phyloP scores from a whole-genome alignment of 768 basidiomycete species.

The Pluteus cervinus region DNA sequence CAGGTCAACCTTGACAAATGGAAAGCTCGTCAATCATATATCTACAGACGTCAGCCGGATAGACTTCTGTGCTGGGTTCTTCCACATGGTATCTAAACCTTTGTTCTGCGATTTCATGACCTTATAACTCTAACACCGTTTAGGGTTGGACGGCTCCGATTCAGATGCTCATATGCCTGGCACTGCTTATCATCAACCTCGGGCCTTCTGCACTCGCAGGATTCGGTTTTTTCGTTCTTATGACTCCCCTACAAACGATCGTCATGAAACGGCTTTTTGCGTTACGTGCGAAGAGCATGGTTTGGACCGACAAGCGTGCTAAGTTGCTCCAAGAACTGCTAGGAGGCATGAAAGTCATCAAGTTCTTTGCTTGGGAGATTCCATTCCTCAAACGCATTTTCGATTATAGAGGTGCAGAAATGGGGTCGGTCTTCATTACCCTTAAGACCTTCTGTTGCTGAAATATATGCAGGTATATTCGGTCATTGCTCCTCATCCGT shows the following conservation, averaged over 20 bases:
- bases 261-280: conserved; percentile 71
- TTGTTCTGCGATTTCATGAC: background rate
- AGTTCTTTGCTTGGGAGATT: conserved; percentile 84
- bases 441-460: background rate
- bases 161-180: conserved; percentile 71
- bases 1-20: conserved; percentile 76
- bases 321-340: conserved; percentile 87
- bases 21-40: conserved; percentile 90
- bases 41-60: conserved; percentile 89
- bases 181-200: conserved; percentile 67
- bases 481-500: conserved; percentile 59
- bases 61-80: conserved; percentile 79
- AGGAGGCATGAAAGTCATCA: conserved; percentile 87
- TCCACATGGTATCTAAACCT: conserved; percentile 50
- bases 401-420: conserved; percentile 66
- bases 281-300: conserved; percentile 69
- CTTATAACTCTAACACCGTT: conserved; percentile 3
- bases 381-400: conserved; percentile 75
- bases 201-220: conserved; percentile 56
- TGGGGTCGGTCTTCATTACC: conserved; percentile 36
- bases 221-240: conserved; percentile 57
- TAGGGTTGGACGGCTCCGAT: conserved; percentile 70
- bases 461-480: conserved; percentile 43
- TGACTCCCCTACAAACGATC: conserved; percentile 65
- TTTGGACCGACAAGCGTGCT: conserved; percentile 86